Evolutionary conservation across 2,329 filamentous ascomycete genomes (phyloP), one percentile per base, ranked within the genome.

Genomic region (Scolecobasidium constrictum): DNA sequence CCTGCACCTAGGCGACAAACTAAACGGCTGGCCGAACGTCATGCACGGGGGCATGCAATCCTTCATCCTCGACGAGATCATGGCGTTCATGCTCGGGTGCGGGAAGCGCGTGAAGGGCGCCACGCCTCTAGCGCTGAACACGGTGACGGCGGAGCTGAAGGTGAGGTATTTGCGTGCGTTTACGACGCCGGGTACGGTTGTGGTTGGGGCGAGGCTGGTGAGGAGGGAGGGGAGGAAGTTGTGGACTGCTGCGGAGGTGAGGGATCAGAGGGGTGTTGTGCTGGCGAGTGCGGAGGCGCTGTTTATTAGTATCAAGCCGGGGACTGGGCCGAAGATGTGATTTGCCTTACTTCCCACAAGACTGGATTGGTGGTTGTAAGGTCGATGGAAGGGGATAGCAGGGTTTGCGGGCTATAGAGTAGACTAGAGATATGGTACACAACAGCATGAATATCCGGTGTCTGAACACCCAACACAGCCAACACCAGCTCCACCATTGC

Each of bases 41-140:
- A 59, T 65, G 9, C 77, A 81, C 52, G 76, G 77, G 15, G 77
- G 77, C 2, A 66, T 79, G 22, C 65, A 73, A 4, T 66, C 67
- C 9, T 66, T 70, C 0, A 53, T 81, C 12, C 54, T 81, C 15
- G 77, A 81, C 51, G 76, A 81, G 52, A 57, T 63, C 5, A 68
- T 73, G 53, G 73, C 75, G 1, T 6, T 22, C 9, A 11, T 39
- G 12, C 16, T 22, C 11, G 60, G 60, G 3, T 50, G 67, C 20
- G 72, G 73, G 47, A 44, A 51, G 13, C 60, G 59, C 18, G 40
- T 52, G 5, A 48, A 46, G 7, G 45, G 46, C n/a, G 53, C 53
- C 3, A 53, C 56, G 42, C 33, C 52, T 20, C 43, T 47, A 2
- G 11, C 11, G 16, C 43, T 48, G 3, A 43, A 46, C 23, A 49